phyloP scores from a whole-genome alignment of 495 filamentous ascomycete species.

The Amniculicola lignicola region DNA sequence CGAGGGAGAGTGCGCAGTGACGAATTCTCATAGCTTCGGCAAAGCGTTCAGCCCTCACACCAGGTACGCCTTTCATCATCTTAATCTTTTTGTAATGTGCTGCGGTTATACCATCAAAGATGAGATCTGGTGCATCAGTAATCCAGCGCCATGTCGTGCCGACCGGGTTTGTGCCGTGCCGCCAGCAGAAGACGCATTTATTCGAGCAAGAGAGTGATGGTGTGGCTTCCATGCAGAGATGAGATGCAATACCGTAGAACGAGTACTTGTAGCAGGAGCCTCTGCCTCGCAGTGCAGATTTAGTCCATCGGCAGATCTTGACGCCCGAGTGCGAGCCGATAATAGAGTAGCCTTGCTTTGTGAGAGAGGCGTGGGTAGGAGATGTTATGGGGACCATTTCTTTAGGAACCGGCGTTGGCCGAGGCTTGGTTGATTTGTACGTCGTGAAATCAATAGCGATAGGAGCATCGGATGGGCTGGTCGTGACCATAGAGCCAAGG shows the following conservation, averaged over 20 bases:
- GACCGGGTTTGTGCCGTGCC: conserved; percentile 94
- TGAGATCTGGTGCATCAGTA: conserved; percentile 81
- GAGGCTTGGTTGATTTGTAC: conserved; percentile 42
- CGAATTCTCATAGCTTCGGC: conserved; percentile 88
- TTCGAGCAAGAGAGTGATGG: conserved; percentile 94
- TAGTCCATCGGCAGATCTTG: conserved; percentile 98
- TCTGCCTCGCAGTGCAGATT: conserved; percentile 90
- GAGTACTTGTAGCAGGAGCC: conserved; percentile 96
- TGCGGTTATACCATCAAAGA: conserved; percentile 84
- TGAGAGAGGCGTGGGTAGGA: conserved; percentile 80
- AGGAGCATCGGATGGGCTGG: conserved; percentile 44
- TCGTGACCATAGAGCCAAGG: conserved; percentile 59
- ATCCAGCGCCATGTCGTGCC: conserved; percentile 96
- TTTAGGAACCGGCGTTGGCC: conserved; percentile 54
- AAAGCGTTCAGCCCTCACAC: conserved; percentile 86
- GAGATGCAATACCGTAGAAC: conserved; percentile 93
- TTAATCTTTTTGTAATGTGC: conserved; percentile 97
- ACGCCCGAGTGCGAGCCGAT: conserved; percentile 94
- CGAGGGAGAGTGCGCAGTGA: conserved; percentile 85
- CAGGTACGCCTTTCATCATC: conserved; percentile 89
- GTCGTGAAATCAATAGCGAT: conserved; percentile 87
- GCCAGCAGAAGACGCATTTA: conserved; percentile 99
- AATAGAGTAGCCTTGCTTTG: conserved; percentile 94
- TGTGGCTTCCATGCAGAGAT: conserved; percentile 96
- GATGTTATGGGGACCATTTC: conserved; percentile 92